Percentiles rank a stretch among this genome's conserved stretches.
phyloP scores from a whole-genome alignment of 148 eudicot species.

The Rhododendron ferrugineum region DNA sequence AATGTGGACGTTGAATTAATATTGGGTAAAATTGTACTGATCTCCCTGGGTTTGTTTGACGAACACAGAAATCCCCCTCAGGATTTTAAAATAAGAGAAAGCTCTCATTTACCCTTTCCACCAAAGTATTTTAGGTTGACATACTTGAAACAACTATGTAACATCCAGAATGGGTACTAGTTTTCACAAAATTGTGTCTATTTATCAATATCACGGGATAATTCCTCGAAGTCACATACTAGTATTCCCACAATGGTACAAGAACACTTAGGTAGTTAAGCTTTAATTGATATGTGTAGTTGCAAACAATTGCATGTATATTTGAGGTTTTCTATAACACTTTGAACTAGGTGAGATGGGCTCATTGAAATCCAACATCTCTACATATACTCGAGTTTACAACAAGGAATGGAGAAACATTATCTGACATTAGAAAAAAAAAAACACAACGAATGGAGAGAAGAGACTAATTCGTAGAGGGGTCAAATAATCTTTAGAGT shows the following conservation, averaged over 20 bases:
- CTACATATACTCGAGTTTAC: neutral
- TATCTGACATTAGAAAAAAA: no score
- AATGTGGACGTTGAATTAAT: constrained; percentile 1
- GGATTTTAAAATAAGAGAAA: neutral
- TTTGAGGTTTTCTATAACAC: neutral
- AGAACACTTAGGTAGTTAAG: no score
- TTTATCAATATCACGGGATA: neutral
- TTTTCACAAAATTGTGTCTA: no score
- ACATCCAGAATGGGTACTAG: neutral
- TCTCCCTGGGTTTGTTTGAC: neutral
- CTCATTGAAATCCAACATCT: no score
- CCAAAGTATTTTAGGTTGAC: neutral
- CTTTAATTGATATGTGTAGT: no score
- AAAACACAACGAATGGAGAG: no score
- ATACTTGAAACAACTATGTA: neutral
- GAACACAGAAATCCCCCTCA: neutral
- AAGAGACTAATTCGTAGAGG: neutral
- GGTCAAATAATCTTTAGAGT: no score
- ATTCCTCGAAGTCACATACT: no score
- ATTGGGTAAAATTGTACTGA: neutral
- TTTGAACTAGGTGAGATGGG: neutral
- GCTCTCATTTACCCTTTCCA: neutral
- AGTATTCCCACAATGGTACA: no score
- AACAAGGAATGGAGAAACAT: neutral
- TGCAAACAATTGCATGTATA: no score